phyloP scores from a whole-genome alignment of 116 monocot species.

The Dioscorea cayenensis region DNA sequence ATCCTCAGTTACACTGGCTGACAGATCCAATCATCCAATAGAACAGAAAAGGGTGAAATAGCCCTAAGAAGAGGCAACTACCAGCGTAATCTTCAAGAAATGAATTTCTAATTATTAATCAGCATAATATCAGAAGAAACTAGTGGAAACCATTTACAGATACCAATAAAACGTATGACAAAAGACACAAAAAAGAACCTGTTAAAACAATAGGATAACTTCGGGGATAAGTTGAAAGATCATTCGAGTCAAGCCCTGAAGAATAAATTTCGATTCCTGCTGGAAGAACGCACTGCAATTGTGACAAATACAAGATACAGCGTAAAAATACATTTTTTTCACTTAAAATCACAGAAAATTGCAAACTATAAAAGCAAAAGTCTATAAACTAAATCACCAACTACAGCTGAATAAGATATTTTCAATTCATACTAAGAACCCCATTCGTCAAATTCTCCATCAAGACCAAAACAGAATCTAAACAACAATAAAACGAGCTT shows the following conservation, averaged over 20 bases:
- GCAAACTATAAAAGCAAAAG: too few relatives aligned
- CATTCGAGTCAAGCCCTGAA: constrained; percentile 48
- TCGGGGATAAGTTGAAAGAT: constrained; percentile 45
- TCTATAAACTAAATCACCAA: too few relatives aligned
- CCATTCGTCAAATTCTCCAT: too few relatives aligned
- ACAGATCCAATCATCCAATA: not conserved
- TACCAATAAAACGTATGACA: not conserved
- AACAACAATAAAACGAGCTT: too few relatives aligned
- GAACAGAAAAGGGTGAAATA: not conserved
- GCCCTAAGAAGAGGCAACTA: not conserved
- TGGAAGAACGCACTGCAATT: constrained; percentile 69
- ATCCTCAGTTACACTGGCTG: not conserved
- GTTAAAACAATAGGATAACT: constrained; percentile 79
- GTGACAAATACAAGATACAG: not conserved
- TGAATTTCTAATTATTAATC: not conserved
- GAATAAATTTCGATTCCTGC: constrained; percentile 58
- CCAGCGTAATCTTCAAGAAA: not conserved
- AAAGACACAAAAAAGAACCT: constrained; percentile 26
- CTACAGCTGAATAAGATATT: too few relatives aligned
- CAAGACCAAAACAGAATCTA: too few relatives aligned
- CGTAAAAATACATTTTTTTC: not conserved
- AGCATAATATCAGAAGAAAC: not conserved
- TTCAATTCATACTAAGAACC: too few relatives aligned
- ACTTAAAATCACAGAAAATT: not conserved
- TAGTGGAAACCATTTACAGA: not conserved